phyloP scores from a whole-genome alignment of 306 rosid species.

The Senna siamea region DNA sequence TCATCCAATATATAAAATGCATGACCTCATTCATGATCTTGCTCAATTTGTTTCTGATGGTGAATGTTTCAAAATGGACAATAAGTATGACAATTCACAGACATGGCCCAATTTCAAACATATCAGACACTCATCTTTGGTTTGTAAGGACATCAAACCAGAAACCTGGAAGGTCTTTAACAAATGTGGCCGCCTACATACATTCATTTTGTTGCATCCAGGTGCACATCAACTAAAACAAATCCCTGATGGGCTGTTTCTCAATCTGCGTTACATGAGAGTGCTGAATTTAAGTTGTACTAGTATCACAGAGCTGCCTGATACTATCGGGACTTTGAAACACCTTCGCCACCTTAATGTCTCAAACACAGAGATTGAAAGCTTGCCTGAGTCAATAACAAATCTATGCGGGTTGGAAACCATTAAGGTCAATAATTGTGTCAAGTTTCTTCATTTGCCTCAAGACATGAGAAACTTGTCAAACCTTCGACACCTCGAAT shows the following conservation, averaged over 20 bases:
- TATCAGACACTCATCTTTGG: constrained; percentile 14
- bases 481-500: constrained; percentile 22
- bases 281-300: constrained; percentile 25
- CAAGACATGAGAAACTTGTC: not conserved
- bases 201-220: not conserved
- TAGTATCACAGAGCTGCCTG: not conserved
- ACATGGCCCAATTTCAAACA: not conserved
- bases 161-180: not conserved
- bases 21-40: constrained; percentile 32
- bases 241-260: constrained; percentile 6
- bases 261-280: constrained; percentile 6
- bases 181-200: not conserved
- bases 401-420: constrained; percentile 9
- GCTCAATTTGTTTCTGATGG: constrained; percentile 26
- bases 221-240: not conserved
- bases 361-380: not conserved
- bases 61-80: constrained; percentile 14
- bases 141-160: not conserved
- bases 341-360: not conserved
- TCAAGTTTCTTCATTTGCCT: not conserved
- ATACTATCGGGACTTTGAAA: not conserved
- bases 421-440: constrained; percentile 7
- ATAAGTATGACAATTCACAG: not conserved
- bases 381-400: constrained; percentile 28
- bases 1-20: constrained; percentile 32